phyloP scores from a whole-genome alignment of 2,329 filamentous ascomycete genomes.

The Ascochyta koolunga region DNA sequence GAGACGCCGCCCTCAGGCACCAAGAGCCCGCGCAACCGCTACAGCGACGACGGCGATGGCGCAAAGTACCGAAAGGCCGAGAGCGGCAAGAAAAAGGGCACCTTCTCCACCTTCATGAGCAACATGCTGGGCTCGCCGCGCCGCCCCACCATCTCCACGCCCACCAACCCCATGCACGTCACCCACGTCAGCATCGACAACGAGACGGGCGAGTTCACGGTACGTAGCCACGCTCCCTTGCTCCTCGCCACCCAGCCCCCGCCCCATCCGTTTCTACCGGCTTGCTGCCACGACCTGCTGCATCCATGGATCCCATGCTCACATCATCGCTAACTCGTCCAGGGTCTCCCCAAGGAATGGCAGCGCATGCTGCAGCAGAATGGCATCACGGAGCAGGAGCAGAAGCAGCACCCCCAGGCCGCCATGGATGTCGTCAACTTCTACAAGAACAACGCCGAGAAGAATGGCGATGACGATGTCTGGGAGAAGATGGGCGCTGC shows the following conservation, averaged over 20 bases:
- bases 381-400: conserved; percentile 94
- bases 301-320: not conserved
- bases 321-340: conserved; percentile 29
- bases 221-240: no score
- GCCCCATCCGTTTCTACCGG: no score
- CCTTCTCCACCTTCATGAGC: conserved; percentile 49
- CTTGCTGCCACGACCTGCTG: no score
- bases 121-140: conserved; percentile 68
- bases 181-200: conserved; percentile 98
- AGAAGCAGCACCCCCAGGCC: conserved; percentile 92
- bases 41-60: conserved; percentile 46
- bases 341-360: conserved; percentile 98
- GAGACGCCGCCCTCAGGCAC: conserved; percentile 48
- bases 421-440: conserved; percentile 96
- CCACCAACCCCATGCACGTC: conserved; percentile 96
- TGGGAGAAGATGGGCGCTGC: conserved; percentile 97
- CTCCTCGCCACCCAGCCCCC: no score
- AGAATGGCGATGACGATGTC: conserved; percentile 80
- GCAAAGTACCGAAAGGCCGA: conserved; percentile 40
- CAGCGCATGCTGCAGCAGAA: conserved; percentile 93
- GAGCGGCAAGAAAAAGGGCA: conserved; percentile 50
- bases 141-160: conserved; percentile 93
- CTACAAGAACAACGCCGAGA: conserved; percentile 92
- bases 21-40: conserved; percentile 48
- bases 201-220: conserved; percentile 93